These are phyloP conservation scores for Parafenestella ontariensis DNA, from an alignment of 2,329 filamentous ascomycete species.

Conservation along the genomic window DNA sequence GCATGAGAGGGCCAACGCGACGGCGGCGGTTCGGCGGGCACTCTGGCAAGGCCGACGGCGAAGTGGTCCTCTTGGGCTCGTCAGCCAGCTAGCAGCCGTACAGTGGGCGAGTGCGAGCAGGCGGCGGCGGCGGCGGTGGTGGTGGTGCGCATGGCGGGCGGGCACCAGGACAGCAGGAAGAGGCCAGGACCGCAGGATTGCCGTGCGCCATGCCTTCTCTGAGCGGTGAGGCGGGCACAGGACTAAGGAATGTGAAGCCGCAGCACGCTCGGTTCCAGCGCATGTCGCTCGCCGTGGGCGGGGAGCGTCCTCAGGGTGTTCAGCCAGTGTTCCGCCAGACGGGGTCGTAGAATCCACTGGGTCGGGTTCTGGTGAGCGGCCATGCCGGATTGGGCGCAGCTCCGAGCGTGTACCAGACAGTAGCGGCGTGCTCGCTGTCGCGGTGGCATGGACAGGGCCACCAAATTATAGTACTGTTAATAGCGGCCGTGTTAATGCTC, in stretches of 20 bases:
- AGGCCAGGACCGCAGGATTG: too few species aligned
- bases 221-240: neutral
- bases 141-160: constrained; percentile 4
- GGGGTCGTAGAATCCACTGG: constrained; percentile 20
- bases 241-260: neutral
- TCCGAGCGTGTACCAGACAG: constrained; percentile 14
- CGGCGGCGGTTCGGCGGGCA: neutral
- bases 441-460: constrained; percentile 23
- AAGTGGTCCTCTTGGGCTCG: neutral
- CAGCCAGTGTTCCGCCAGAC: constrained; percentile 22
- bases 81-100: too few species aligned
- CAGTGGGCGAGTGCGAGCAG: too few species aligned
- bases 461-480: constrained; percentile 34
- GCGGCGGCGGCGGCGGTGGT: too few species aligned
- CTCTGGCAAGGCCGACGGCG: constrained; percentile 2
- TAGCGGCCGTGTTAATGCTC: constrained; percentile 29
- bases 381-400: constrained; percentile 18
- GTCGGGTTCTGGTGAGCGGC: constrained; percentile 26
- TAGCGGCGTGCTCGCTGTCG: constrained; percentile 9
- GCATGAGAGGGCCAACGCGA: neutral
- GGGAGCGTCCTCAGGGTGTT: constrained; percentile 9
- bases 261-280: neutral
- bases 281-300: constrained; percentile 7
- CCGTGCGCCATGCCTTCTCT: neutral
- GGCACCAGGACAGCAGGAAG: too few species aligned